Evolutionary conservation across 2,329 filamentous ascomycete species (phyloP).

Genomic region (Lasiodiplodia gonubiensis): DNA sequence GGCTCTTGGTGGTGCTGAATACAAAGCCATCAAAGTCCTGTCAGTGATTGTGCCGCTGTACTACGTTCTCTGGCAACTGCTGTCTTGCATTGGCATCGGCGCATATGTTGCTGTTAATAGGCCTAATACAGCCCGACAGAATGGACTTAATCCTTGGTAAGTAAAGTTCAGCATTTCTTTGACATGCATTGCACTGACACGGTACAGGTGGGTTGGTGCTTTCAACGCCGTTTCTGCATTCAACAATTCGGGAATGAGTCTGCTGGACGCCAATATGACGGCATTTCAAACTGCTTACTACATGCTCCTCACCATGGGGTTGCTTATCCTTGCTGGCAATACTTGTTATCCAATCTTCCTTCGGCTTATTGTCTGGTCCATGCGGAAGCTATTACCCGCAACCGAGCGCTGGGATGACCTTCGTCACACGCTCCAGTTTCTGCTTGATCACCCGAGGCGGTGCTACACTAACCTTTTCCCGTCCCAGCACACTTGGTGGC

Average conservation of each 20-base stretch:
- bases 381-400: slow-evolving; percentile 53
- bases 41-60: slow-evolving; percentile 66
- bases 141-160: slow-evolving; percentile 66
- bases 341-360: slow-evolving; percentile 64
- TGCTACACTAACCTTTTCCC: slow-evolving; percentile 69
- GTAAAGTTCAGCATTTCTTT: background rate
- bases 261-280: slow-evolving; percentile 69
- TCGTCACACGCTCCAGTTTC: slow-evolving; percentile 56
- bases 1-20: slow-evolving; percentile 67
- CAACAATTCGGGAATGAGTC: slow-evolving; percentile 73
- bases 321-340: slow-evolving; percentile 60
- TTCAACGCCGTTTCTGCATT: slow-evolving; percentile 73
- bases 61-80: slow-evolving; percentile 63
- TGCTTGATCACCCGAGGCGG: slow-evolving; percentile 66
- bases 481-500: slow-evolving; percentile 63
- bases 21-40: slow-evolving; percentile 66
- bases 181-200: background rate
- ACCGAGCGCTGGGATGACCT: slow-evolving; percentile 46
- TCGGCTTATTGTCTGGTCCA: slow-evolving; percentile 62
- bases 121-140: slow-evolving; percentile 55
- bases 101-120: slow-evolving; percentile 64
- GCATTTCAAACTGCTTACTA: slow-evolving; percentile 58
- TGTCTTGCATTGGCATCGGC: slow-evolving; percentile 64
- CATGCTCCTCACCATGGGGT: slow-evolving; percentile 56
- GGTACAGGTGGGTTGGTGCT: slow-evolving; percentile 63